phyloP scores from a whole-genome alignment of 2,329 filamentous ascomycete genomes.

The Penicillium olsonii region DNA sequence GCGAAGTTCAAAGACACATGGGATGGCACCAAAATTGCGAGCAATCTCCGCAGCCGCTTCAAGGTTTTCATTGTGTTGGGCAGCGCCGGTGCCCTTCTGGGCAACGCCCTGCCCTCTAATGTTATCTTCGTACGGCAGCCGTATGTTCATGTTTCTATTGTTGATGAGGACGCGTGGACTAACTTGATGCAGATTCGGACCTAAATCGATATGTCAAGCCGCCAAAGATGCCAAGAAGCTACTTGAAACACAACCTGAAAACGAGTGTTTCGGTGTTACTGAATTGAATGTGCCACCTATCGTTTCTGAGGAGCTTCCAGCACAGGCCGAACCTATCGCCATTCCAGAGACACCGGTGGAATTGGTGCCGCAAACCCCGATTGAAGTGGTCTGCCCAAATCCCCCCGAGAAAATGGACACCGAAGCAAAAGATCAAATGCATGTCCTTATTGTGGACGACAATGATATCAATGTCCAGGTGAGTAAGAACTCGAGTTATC shows the following conservation, averaged over 20 bases:
- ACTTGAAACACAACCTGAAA: not conserved
- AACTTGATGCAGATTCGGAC: constrained; percentile 26
- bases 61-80: constrained; percentile 27
- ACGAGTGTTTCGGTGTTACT: not conserved
- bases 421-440: not conserved
- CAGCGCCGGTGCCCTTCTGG: constrained; percentile 1
- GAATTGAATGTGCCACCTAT: not conserved
- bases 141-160: constrained; percentile 15
- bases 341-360: not conserved
- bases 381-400: not conserved
- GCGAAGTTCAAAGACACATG: constrained; percentile 20
- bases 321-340: not conserved
- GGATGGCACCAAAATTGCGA: constrained; percentile 2
- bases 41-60: constrained; percentile 2
- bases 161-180: constrained; percentile 4
- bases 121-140: constrained; percentile 30
- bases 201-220: constrained; percentile 27
- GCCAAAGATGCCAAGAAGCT: constrained; percentile 16
- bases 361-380: not conserved
- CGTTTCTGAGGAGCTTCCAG: not conserved
- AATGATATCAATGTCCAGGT: constrained; percentile 45
- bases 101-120: constrained; percentile 7
- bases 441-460: constrained; percentile 45
- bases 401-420: not conserved
- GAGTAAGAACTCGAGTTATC: not conserved